Evolutionary conservation across 208 protist species (phyloP), one percentile per base, ranked within the genome.

Genomic region (Leishmania major): DNA sequence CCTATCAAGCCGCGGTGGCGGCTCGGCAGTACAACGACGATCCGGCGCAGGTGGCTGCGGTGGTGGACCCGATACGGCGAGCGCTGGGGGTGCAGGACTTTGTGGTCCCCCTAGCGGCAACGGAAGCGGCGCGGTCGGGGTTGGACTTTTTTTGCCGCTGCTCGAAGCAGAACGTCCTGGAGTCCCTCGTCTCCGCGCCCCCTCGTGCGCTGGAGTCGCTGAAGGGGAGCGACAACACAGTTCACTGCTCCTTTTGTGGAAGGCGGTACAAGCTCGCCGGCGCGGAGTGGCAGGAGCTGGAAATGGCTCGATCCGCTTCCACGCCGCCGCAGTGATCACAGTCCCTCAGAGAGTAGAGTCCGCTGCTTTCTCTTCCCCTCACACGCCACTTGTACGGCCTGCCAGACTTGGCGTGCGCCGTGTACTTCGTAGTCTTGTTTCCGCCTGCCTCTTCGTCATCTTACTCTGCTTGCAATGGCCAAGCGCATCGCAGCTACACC

Each of bases 71-170:
- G 3, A 59, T 95, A 40, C 91, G 94, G 25, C 62, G 51, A 19
- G 22, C 81, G 45, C 51, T 95, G 7, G 84, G 84, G 35, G 67
- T 94, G 19, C 67, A 75, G 43, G 81, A 89, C 31, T 31, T 88
- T 11, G 28, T 57, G 17, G 47, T 93, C 11, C 64, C 71, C 0
- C 83, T 95, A 15, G 87, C 89, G 25, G 78, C 77, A 13, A 64
- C 79, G 15, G 84, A 84, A 37, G 62, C 87, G 25, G 78, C 78
- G 76, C 92, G 94, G 43, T 92, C 91, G 40, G 85, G 87, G 47
- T 51, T 97, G 2, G 92, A 97, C 78, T 97, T 94, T 77, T 95
- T 95, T 84, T 97, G 94, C 75, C 91, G 94, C 31, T 97, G 94
- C 84, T 90, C 82, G 25, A 93, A 91, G 70, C 53, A 53, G 11